phyloP scores from a whole-genome alignment of 139 green algal species.

The Ulvella scutata region DNA sequence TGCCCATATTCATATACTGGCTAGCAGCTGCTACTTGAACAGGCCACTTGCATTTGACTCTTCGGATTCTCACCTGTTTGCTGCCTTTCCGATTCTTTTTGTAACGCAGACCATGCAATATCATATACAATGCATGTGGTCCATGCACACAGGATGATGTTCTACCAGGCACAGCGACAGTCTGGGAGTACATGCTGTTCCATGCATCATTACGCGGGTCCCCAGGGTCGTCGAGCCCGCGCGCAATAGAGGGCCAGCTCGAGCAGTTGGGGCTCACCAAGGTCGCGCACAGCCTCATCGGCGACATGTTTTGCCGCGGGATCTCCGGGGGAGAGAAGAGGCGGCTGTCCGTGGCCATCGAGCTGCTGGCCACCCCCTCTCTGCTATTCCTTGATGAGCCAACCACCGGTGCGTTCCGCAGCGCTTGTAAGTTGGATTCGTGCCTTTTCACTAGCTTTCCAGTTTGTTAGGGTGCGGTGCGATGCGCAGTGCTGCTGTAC shows the following conservation, averaged over 20 bases:
- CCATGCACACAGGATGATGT: conserved; percentile 37
- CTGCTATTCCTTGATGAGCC: conserved; percentile 52
- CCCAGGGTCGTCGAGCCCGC: too few relatives aligned
- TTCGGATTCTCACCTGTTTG: too few relatives aligned
- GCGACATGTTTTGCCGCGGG: conserved; percentile 18
- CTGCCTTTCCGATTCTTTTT: too few relatives aligned
- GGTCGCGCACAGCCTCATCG: conserved; percentile 27
- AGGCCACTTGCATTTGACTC: too few relatives aligned
- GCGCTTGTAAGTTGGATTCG: too few relatives aligned
- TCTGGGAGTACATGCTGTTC: conserved; percentile 47
- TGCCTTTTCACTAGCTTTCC: too few relatives aligned
- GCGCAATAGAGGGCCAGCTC: conserved; percentile 17
- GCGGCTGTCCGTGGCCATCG: conserved; percentile 21
- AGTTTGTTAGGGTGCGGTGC: too few relatives aligned
- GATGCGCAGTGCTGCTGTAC: too few relatives aligned
- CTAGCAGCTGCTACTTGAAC: too few relatives aligned
- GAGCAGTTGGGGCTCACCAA: conserved; percentile 34
- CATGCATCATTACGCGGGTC: conserved; percentile 20
- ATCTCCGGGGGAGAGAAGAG: conserved; percentile 27
- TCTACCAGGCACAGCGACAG: conserved; percentile 38
- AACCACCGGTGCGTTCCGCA: conserved; percentile 17
- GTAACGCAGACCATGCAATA: too few relatives aligned
- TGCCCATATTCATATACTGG: too few relatives aligned
- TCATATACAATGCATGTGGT: conserved; percentile 4
- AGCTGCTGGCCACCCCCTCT: conserved; percentile 22